Evolutionary conservation across 2,329 filamentous ascomycete species (phyloP), one percentile per base, ranked within the genome.

Genomic region (Penicillium concentricum): DNA sequence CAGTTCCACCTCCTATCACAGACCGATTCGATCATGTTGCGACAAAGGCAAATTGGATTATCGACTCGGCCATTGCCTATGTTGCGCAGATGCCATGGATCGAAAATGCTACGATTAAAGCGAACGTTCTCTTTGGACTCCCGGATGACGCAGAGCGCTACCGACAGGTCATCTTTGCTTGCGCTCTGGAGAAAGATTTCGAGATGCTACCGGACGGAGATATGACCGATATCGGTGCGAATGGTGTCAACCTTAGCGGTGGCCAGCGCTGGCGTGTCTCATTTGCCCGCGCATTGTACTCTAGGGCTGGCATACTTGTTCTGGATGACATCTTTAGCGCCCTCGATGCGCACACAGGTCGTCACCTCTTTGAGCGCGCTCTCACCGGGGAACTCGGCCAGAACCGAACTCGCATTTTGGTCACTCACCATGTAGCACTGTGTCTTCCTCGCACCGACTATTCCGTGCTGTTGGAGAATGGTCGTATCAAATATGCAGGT

Each of bases 41-140:
- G 79, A 62, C 85, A 82, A 72, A 77, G 85, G 30, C 90, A 84
- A 68, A 54, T 41, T 68, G 79, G 34, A 62, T 54, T 28, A 67
- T 67, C 22, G 64, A 66, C 26, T 65, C 61, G 1, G 83, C 87
- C 2, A 82, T 92, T 46, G 90, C 90, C 0, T 93, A 87, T 64
- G 88, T 92, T 34, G 84, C 87, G 1, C 89, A 92, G 68, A 91
- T 89, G 8, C 90, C 90, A 0, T 94, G 90, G 90, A 90, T 94
- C 47, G 90, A 93, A 68, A 93, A 92, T 64, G 88, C 87, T 0
- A 89, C 85, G 6, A 86, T 95, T 59, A 85, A 83, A 54, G 86
- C 91, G 43, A 95, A 94, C 64, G 88, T 94, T 49, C 72, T 91
- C 0, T 94, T 93, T 60, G 89, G 89, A 0, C 76, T 92, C 2